These are phyloP conservation scores for Ambrosia hybrid DNA, from an alignment of 140 eudicot species.

Conservation along the genomic window DNA sequence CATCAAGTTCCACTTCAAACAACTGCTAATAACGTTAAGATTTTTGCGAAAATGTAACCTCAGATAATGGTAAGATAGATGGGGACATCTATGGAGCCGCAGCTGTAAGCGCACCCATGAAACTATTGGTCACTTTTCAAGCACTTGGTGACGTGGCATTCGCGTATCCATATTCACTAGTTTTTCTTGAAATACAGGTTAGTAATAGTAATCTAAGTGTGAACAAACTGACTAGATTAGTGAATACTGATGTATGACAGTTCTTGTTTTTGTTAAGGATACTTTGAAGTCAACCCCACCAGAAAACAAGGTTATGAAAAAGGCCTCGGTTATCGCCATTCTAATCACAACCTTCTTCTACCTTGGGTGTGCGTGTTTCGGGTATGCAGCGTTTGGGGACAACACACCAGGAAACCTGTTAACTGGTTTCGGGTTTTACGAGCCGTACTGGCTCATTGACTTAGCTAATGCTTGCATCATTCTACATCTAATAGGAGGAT, in stretches of 20 bases:
- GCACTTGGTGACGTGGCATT: conserved; percentile 90
- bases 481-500: conserved; percentile 55
- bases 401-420: conserved; percentile 58
- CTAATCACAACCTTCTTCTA: conserved; percentile 43
- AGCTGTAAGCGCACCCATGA: conserved; percentile 41
- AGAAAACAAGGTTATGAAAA: conserved; percentile 39
- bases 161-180: conserved; percentile 70
- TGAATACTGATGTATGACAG: not conserved
- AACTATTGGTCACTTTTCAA: conserved; percentile 53
- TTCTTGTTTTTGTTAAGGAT: conserved; percentile 22
- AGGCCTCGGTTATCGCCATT: conserved; percentile 38
- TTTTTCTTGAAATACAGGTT: conserved; percentile 73
- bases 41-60: conserved; percentile 1
- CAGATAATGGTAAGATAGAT: conserved; percentile 56
- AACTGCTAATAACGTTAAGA: not conserved
- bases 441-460: conserved; percentile 66
- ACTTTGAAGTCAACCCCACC: conserved; percentile 44
- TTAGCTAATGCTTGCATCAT: conserved; percentile 62
- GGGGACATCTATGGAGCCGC: conserved; percentile 61
- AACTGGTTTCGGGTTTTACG: conserved; percentile 71
- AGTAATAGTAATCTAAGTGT: not conserved
- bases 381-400: conserved; percentile 57
- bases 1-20: not conserved
- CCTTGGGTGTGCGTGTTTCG: conserved; percentile 53
- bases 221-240: not conserved